Percentiles rank a stretch among this genome's conserved stretches.
Evolutionary conservation across 2,329 filamentous ascomycete species (phyloP).

Genomic region (Cladobotryum protrusum): DNA sequence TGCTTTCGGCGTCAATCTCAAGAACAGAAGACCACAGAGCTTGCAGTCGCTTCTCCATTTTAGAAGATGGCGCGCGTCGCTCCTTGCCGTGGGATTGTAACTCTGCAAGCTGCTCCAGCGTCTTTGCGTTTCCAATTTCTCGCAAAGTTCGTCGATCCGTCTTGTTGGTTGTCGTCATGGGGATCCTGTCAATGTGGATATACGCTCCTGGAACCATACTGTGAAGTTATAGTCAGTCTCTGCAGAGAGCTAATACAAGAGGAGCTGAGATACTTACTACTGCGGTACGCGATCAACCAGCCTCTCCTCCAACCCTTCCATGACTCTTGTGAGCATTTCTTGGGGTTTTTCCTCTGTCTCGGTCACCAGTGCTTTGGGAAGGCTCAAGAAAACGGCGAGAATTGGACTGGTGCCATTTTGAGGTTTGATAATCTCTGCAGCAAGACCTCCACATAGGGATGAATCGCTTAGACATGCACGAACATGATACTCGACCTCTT

Average conservation of each 20-base stretch:
- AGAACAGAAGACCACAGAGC: no score
- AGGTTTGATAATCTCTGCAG: conserved; percentile 5
- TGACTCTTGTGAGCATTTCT: neutral
- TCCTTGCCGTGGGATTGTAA: neutral
- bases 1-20: no score
- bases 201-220: conserved; percentile 9
- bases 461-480: neutral
- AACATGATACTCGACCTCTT: conserved; percentile 7
- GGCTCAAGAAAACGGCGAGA: conserved; percentile 5
- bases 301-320: conserved; percentile 5
- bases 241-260: no score
- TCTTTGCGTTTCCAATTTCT: conserved; percentile 3
- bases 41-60: no score
- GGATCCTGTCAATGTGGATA: conserved; percentile 2
- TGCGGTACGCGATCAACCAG: conserved; percentile 5
- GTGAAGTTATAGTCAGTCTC: no score
- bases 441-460: conserved; percentile 2
- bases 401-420: conserved; percentile 6
- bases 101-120: conserved; percentile 2
- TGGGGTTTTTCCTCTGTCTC: neutral
- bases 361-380: neutral
- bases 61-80: no score
- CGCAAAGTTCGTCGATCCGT: conserved; percentile 3
- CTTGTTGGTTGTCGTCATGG: conserved; percentile 7
- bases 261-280: conserved; percentile 6